Evolutionary conservation across 306 rosid species (phyloP).

Genomic region (Cotoneaster glaucophyllus): DNA sequence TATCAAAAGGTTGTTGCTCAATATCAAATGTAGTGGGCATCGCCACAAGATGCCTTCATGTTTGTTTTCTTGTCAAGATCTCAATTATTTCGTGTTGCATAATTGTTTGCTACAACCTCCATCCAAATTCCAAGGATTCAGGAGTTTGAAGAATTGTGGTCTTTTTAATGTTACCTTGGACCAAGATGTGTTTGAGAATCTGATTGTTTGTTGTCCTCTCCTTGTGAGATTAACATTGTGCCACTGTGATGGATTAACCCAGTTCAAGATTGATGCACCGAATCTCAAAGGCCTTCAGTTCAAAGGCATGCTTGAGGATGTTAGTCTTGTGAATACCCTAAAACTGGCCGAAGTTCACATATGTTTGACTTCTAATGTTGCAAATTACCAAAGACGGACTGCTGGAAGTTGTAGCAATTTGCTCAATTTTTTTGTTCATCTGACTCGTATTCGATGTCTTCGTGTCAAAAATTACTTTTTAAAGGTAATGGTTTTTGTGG

Average conservation of each 20-base stretch:
- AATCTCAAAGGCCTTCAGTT: constrained; percentile 5
- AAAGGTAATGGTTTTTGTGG: too few relatives aligned
- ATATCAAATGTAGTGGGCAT: constrained; percentile 31
- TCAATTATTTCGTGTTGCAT: constrained; percentile 31
- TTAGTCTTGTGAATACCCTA: constrained; percentile 37
- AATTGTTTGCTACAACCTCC: constrained; percentile 46
- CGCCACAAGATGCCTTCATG: constrained; percentile 37
- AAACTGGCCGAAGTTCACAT: constrained; percentile 38
- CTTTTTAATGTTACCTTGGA: background rate
- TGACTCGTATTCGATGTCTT: constrained; percentile 37
- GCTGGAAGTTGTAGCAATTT: constrained; percentile 22
- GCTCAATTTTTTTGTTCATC: constrained; percentile 27
- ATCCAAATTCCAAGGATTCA: constrained; percentile 35
- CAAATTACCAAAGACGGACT: constrained; percentile 24
- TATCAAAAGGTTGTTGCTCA: constrained; percentile 39
- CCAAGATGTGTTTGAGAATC: too few relatives aligned
- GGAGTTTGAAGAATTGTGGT: constrained; percentile 43
- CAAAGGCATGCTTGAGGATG: constrained; percentile 33
- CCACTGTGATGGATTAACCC: background rate
- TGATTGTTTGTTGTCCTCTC: too few relatives aligned
- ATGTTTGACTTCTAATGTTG: background rate
- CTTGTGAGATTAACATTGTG: too few relatives aligned
- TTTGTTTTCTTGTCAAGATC: constrained; percentile 42
- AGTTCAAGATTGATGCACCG: background rate
- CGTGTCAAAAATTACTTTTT: background rate